Conservation (phyloP, 768 basidiomycete genomes). For the Hypsizygus marmoreus region DNA sequence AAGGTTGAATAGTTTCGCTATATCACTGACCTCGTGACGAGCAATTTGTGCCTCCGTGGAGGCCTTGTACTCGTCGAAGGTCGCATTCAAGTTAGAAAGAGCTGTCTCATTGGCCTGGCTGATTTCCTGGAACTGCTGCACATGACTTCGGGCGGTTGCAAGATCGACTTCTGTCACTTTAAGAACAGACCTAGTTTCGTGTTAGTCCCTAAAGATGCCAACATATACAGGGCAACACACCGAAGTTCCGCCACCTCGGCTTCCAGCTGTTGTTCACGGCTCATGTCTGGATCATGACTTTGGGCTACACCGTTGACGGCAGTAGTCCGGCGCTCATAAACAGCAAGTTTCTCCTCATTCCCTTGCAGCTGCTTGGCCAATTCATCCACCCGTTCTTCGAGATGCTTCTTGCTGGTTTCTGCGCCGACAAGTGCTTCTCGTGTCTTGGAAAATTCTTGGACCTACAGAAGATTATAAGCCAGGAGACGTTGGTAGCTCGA, state of each 20-base stretch:
- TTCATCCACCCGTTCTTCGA: constrained; percentile 71
- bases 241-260: constrained; percentile 84
- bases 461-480: constrained; percentile 39
- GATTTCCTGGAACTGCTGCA: constrained; percentile 86
- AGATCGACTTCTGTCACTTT: constrained; percentile 82
- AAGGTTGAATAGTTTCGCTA: not conserved
- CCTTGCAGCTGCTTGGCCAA: constrained; percentile 67
- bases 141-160: constrained; percentile 66
- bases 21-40: constrained; percentile 60
- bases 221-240: constrained; percentile 33
- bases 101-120: constrained; percentile 82
- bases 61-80: constrained; percentile 79
- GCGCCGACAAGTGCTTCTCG: constrained; percentile 72
- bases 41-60: constrained; percentile 71
- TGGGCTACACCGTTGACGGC: constrained; percentile 32
- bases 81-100: constrained; percentile 64
- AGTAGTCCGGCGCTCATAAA: constrained; percentile 73
- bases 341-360: constrained; percentile 81
- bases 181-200: constrained; percentile 57
- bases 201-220: constrained; percentile 2
- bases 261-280: constrained; percentile 79
- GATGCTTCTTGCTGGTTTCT: constrained; percentile 77
- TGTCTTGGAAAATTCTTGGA: constrained; percentile 62
- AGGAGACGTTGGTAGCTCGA: too few species aligned
- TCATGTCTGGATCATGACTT: constrained; percentile 45